Evolutionary conservation across 2,329 filamentous ascomycete species (phyloP).

Genomic region (Apiospora koreana): DNA sequence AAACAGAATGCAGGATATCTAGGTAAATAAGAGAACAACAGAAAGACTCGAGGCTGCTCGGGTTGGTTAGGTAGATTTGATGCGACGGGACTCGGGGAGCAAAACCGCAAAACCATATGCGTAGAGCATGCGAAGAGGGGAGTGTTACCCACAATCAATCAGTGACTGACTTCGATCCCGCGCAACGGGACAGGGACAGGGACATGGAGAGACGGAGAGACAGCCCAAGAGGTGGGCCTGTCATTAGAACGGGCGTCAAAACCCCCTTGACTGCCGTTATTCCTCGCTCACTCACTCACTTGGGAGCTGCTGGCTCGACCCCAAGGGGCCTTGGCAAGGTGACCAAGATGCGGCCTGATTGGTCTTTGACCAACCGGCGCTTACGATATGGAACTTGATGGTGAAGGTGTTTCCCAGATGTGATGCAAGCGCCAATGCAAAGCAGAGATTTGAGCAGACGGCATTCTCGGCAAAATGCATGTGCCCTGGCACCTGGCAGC

Average conservation of each 20-base stretch:
- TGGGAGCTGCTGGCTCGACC: not conserved
- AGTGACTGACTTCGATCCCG: not conserved
- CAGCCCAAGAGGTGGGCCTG: conserved; percentile 5
- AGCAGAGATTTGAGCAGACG: conserved; percentile 7
- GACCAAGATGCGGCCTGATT: conserved; percentile 3
- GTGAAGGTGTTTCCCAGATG: not conserved
- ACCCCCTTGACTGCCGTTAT: not conserved
- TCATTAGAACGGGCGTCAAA: conserved; percentile 5
- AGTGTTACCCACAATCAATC: not conserved
- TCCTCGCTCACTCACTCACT: not conserved
- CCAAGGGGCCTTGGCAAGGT: not conserved
- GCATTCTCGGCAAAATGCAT: conserved; percentile 9
- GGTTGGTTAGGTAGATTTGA: not conserved
- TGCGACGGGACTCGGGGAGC: conserved; percentile 4
- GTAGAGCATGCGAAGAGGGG: not conserved
- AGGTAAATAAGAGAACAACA: not conserved
- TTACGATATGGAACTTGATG: not conserved
- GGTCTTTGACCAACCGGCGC: not conserved
- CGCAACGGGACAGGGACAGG: not conserved
- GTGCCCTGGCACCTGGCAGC: too few relatives aligned
- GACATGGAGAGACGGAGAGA: not conserved
- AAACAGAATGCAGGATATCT: not conserved
- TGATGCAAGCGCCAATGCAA: conserved; percentile 10
- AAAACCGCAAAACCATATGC: not conserved
- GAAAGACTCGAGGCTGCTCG: not conserved